Conservation (phyloP, 2,329 filamentous ascomycete genomes). For the Neoscytalidium dimidiatum region DNA sequence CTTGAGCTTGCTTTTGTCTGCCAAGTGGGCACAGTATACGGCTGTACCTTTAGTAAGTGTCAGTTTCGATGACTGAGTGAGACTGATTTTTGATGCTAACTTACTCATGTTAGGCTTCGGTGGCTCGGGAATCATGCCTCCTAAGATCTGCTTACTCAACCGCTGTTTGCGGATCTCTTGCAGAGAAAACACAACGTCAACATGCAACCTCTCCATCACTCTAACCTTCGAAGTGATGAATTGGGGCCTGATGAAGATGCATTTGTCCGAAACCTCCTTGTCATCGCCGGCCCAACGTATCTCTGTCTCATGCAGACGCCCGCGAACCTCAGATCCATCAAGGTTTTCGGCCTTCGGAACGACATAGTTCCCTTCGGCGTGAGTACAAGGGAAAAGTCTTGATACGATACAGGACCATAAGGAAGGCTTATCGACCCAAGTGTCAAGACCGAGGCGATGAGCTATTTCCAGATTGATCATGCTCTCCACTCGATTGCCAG, state of each 20-base stretch:
- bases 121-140: neutral
- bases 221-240: neutral
- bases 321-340: neutral
- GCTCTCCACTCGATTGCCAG: too few species aligned
- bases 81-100: neutral
- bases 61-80: too few species aligned
- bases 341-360: neutral
- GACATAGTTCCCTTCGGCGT: too few species aligned
- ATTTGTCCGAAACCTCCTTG: neutral
- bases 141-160: neutral
- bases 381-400: too few species aligned
- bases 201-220: neutral
- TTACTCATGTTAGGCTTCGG: neutral
- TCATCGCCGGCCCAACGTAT: neutral
- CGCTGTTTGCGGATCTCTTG: neutral
- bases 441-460: too few species aligned
- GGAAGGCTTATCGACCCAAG: too few species aligned
- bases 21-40: too few species aligned
- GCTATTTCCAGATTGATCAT: too few species aligned
- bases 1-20: too few species aligned
- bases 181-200: neutral
- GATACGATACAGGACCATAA: too few species aligned
- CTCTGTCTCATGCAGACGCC: neutral
- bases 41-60: neutral
- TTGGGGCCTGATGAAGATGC: neutral